Evolutionary conservation across 805 yeast genomes (phyloP).

Genomic region (Priceomyces castillae): DNA sequence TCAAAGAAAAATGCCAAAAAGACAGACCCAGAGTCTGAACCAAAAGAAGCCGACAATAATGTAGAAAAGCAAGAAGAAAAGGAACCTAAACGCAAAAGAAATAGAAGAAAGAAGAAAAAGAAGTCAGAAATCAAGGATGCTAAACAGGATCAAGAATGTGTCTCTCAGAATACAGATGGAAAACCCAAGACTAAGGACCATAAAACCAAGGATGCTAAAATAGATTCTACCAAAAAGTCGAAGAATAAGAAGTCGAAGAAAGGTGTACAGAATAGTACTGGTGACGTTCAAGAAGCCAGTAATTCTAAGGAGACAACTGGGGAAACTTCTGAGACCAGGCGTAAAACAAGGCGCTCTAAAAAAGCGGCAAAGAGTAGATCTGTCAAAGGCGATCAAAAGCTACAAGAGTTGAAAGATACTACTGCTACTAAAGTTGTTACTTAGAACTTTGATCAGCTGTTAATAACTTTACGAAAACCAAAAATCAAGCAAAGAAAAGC

Average conservation of each 20-base stretch:
- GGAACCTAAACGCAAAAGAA: slow-evolving; percentile 2
- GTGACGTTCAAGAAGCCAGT: slow-evolving; percentile 1
- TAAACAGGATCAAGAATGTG: slow-evolving; percentile 3
- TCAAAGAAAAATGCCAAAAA: slow-evolving; percentile 6
- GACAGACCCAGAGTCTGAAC: not conserved
- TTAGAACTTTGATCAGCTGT: not conserved
- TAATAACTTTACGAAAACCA: not conserved
- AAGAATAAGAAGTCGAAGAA: not conserved
- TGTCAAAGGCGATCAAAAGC: not conserved
- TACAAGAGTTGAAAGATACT: not conserved
- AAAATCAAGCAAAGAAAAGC: not conserved
- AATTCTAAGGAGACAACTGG: not conserved
- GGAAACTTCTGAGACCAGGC: not conserved
- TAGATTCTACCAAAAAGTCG: not conserved
- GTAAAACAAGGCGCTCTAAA: slow-evolving; percentile 3
- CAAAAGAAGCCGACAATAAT: not conserved
- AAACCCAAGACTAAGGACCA: slow-evolving; percentile 3
- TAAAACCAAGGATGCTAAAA: not conserved
- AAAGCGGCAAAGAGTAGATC: not conserved
- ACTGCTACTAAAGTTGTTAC: not conserved
- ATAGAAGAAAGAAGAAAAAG: slow-evolving; percentile 4
- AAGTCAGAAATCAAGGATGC: slow-evolving; percentile 1
- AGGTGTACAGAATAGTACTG: not conserved
- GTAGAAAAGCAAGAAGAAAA: slow-evolving; percentile 3
- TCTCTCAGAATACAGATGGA: slow-evolving; percentile 1